Evolutionary conservation across 257 asterid species (phyloP).

Genomic region (Solanum bulbocastanum): DNA sequence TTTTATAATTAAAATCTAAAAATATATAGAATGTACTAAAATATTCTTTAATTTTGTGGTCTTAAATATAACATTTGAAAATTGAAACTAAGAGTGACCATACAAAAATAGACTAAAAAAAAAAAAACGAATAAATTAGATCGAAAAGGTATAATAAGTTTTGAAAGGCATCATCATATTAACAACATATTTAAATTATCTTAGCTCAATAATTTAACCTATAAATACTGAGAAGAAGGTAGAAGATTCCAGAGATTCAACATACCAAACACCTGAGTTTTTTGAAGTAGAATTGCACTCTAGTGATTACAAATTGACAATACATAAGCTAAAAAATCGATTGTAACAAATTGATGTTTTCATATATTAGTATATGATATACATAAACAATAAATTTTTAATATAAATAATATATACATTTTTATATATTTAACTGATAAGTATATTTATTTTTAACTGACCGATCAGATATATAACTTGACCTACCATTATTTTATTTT

Average conservation of each 20-base stretch:
- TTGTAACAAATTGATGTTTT: too few relatives aligned
- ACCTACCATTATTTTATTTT: neutral
- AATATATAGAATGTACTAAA: too few relatives aligned
- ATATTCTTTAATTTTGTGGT: too few relatives aligned
- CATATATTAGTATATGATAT: too few relatives aligned
- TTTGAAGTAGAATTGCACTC: neutral
- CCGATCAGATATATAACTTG: neutral
- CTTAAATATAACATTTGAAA: neutral
- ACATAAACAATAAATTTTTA: neutral
- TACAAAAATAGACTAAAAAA: too few relatives aligned
- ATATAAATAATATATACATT: neutral
- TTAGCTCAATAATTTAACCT: neutral
- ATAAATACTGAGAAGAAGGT: neutral
- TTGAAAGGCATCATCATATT: too few relatives aligned
- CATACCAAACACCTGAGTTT: neutral
- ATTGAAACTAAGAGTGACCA: too few relatives aligned
- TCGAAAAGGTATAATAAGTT: too few relatives aligned
- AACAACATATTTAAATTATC: neutral
- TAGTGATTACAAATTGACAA: neutral
- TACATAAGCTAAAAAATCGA: neutral
- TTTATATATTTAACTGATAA: neutral
- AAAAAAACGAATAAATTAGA: too few relatives aligned
- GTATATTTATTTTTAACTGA: neutral
- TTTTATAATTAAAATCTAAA: too few relatives aligned
- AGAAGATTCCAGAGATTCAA: neutral